A percentile compares a stretch with the other conserved stretches of the same genome.
Evolutionary conservation across 1,284 basidiomycete genomes (phyloP).

Genomic region (Caloboletus inedulis): DNA sequence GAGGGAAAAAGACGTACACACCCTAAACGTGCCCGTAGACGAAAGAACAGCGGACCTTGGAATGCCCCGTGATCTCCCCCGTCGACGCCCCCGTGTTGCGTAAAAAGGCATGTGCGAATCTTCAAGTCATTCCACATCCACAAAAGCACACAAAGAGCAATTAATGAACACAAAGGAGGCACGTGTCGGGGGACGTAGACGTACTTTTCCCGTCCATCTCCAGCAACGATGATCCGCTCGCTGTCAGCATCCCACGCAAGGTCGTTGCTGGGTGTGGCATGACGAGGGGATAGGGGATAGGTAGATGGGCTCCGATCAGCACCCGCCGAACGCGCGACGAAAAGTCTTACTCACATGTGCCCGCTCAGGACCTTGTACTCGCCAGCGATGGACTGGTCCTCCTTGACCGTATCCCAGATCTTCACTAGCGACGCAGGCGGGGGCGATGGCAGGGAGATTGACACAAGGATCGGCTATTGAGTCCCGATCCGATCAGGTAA

Average conservation of each 20-base stretch:
- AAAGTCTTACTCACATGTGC: slow-evolving; percentile 54
- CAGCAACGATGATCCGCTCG: slow-evolving; percentile 95
- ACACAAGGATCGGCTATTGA: background rate
- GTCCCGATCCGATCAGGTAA: background rate
- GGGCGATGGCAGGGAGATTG: background rate
- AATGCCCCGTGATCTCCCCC: slow-evolving; percentile 93
- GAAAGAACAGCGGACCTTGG: slow-evolving; percentile 58
- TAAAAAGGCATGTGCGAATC: slow-evolving; percentile 86
- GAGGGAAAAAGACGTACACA: background rate
- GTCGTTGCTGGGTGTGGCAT: slow-evolving; percentile 63
- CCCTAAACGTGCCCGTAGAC: background rate
- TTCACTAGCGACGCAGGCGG: slow-evolving; percentile 50
- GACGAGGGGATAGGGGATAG: background rate
- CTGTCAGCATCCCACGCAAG: slow-evolving; percentile 96
- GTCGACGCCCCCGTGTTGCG: slow-evolving; percentile 85
- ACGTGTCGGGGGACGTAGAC: slow-evolving; percentile 20
- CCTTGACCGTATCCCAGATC: slow-evolving; percentile 92
- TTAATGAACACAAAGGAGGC: background rate
- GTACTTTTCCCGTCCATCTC: slow-evolving; percentile 88
- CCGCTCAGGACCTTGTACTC: slow-evolving; percentile 84
- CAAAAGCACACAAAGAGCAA: background rate
- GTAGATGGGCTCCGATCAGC: background rate
- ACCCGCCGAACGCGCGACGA: background rate
- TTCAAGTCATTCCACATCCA: slow-evolving; percentile 29
- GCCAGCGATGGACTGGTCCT: slow-evolving; percentile 82